Evolutionary conservation across 345 rosid species (phyloP), one percentile per base, ranked within the genome.

Genomic region (Salix exigua): DNA sequence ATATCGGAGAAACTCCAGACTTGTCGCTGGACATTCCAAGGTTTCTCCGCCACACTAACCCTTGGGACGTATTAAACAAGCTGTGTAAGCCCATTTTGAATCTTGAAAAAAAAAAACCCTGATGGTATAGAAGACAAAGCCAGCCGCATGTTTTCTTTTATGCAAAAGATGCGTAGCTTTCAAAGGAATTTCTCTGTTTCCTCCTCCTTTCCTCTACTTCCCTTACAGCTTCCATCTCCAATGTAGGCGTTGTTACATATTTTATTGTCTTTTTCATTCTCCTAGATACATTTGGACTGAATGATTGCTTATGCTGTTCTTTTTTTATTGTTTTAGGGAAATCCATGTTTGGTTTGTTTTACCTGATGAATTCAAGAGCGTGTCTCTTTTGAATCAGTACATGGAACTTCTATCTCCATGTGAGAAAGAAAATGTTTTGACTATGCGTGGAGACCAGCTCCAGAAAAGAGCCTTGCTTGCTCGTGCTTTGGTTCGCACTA

Each of bases 401-500:
- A 85, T 82, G 72, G 88, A 87, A 55, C 83, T 96, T 86, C 83
- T 96, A 21, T 86, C 98, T 23, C 92, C 92, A n/a, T 6, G 46
- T 16, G 98, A 96, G 91, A 92, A 80, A 66, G 88, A 88, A 74
- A 84, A 76, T 77, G 87, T 96, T 79, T 64, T 76, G 40, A 75
- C 75, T 63, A 77, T 90, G 86, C 80, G 82, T 18, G 94, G 92
- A 42, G 88, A 89, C 60, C 84, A 77, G n/a, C 90, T 91, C 70
- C 87, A 84, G 86, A 96, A 96, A 85, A 78, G 88, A 69, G 97
- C 97, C 51, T 71, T 96, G 75, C 89, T 96, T 65, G 92, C 97
- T 30, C 96, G 97, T 50, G 82, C 89, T 46, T 80, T 96, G 86
- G 94, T 93, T 83, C 94, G 98, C 42, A 92, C 98, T 65, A 92